Evolutionary conservation across 768 basidiomycete species (phyloP).

Genomic region (Xerocomus spinulosus): DNA sequence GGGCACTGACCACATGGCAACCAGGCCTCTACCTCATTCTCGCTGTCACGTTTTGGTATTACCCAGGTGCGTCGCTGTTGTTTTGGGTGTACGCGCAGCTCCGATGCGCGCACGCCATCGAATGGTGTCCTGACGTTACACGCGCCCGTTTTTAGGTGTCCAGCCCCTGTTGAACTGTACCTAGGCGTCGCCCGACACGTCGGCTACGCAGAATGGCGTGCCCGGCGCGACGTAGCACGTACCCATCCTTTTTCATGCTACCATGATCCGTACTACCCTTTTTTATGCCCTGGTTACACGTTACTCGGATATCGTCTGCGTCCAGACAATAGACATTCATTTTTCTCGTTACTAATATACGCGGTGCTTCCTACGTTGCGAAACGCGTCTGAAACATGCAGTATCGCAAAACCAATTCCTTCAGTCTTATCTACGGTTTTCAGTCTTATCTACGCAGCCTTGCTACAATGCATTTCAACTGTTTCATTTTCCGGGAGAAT

Average conservation of each 20-base stretch:
- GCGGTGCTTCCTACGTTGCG: no score
- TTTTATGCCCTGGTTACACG: neutral
- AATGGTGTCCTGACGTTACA: constrained; percentile 2
- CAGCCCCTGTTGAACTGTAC: neutral
- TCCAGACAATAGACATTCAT: neutral
- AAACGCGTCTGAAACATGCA: neutral
- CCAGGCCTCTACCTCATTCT: constrained; percentile 53
- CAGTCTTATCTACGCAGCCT: neutral
- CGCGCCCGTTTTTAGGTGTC: constrained; percentile 6
- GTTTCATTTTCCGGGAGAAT: neutral
- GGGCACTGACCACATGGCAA: constrained; percentile 3
- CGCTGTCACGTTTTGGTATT: constrained; percentile 51
- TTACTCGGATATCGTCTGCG: neutral
- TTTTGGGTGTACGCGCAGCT: neutral
- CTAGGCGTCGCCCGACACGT: no score
- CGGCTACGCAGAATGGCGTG: no score
- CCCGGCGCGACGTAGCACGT: neutral
- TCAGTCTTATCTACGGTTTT: no score
- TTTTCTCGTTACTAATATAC: no score
- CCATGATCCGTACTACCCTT: neutral
- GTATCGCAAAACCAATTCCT: neutral
- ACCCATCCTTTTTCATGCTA: no score
- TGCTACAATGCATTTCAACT: neutral
- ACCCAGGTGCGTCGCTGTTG: constrained; percentile 35
- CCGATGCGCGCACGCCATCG: neutral